These are phyloP conservation scores for Calonectria pteridis DNA, from an alignment of 2,329 filamentous ascomycete species.

Conservation along the genomic window DNA sequence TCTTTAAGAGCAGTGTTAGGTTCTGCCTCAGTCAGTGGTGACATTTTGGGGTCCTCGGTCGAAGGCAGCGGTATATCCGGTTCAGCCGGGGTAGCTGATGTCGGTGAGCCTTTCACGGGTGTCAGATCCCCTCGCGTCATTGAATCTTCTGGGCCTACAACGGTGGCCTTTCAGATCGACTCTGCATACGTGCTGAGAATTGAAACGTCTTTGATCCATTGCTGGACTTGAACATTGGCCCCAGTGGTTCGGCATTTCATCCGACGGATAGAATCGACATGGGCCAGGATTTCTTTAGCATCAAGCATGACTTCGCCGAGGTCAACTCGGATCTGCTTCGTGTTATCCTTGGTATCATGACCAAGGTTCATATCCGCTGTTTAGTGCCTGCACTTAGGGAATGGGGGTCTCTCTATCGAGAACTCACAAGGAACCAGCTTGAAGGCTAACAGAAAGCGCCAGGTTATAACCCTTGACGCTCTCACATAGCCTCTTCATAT, in stretches of 20 bases:
- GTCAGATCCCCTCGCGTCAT: not conserved
- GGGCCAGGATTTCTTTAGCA: not conserved
- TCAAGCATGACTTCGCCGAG: not conserved
- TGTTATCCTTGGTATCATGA: not conserved
- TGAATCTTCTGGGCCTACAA: not conserved
- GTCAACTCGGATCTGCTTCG: not conserved
- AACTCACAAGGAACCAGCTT: conserved; percentile 12
- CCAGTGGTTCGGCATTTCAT: not conserved
- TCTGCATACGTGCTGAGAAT: not conserved
- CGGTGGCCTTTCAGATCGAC: not conserved
- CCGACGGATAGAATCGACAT: not conserved
- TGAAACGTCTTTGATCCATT: conserved; percentile 1
- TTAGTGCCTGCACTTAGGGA: not conserved
- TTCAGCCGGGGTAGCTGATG: not conserved
- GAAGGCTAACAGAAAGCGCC: conserved; percentile 8
- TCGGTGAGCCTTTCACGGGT: not conserved
- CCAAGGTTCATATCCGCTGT: not conserved
- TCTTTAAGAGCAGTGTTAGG: too few relatives aligned
- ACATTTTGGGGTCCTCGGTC: not conserved
- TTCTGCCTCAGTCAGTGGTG: too few relatives aligned
- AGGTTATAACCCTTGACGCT: conserved; percentile 8
- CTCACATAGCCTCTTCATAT: not conserved
- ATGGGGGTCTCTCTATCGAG: not conserved
- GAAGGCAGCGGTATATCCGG: not conserved
- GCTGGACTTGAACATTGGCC: not conserved